These are phyloP conservation scores for Fusarium ambrosium DNA, from an alignment of 2,329 filamentous ascomycete genomes.

Conservation along the genomic window DNA sequence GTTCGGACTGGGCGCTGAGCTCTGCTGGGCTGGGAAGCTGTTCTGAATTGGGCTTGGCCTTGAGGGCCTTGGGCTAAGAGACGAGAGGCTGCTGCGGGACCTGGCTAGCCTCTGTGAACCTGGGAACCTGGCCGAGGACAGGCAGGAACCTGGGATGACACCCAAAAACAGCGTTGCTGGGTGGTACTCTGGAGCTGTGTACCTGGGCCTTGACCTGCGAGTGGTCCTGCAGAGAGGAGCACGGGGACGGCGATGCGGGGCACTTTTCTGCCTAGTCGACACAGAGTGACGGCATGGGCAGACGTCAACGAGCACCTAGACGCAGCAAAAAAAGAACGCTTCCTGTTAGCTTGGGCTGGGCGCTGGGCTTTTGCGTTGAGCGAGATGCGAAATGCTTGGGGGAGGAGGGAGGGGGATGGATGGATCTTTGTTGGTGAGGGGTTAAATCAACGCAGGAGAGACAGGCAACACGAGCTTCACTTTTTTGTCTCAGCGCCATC, in stretches of 20 bases:
- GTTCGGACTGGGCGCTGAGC: slow-evolving; percentile 22
- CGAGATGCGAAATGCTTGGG: slow-evolving; percentile 23
- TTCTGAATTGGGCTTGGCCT: slow-evolving; percentile 38
- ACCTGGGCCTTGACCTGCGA: slow-evolving; percentile 39
- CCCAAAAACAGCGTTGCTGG: slow-evolving; percentile 34
- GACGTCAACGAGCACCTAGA: slow-evolving; percentile 34
- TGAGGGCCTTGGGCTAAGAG: slow-evolving; percentile 17
- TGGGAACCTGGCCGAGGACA: slow-evolving; percentile 29
- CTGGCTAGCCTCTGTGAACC: slow-evolving; percentile 32
- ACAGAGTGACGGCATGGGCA: slow-evolving; percentile 46
- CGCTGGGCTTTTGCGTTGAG: slow-evolving; percentile 20
- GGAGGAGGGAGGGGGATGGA: slow-evolving; percentile 24
- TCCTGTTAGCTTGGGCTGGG: slow-evolving; percentile 25
- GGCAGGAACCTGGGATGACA: slow-evolving; percentile 40
- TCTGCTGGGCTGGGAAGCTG: slow-evolving; percentile 38
- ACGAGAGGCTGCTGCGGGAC: slow-evolving; percentile 33
- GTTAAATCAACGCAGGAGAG: slow-evolving; percentile 34
- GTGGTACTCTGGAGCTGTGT: slow-evolving; percentile 38
- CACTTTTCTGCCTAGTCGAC: slow-evolving; percentile 43
- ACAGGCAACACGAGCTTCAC: slow-evolving; percentile 21
- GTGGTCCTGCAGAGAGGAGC: slow-evolving; percentile 33
- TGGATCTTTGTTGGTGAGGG: slow-evolving; percentile 37
- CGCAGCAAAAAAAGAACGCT: slow-evolving; percentile 19
- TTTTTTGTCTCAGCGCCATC: slow-evolving; percentile 37
- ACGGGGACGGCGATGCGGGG: slow-evolving; percentile 44